These are phyloP conservation scores for Alternaria triticina DNA, from an alignment of 2,329 filamentous ascomycete genomes.

Conservation along the genomic window DNA sequence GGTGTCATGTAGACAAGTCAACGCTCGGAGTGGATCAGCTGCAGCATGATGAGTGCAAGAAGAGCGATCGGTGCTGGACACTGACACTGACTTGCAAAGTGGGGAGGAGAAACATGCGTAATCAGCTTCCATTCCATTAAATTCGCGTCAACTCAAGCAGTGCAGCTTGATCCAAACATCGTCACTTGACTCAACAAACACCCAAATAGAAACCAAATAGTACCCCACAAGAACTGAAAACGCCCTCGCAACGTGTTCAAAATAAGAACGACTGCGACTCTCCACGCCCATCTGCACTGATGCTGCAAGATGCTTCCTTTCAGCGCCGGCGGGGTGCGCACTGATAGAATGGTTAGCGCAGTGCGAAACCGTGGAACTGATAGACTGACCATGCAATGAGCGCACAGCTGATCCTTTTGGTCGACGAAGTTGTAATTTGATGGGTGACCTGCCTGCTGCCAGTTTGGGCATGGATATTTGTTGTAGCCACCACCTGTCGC, in stretches of 20 bases:
- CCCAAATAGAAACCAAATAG: not conserved
- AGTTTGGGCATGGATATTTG: slow-evolving; percentile 29
- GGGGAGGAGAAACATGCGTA: not conserved
- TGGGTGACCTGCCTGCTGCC: slow-evolving; percentile 27
- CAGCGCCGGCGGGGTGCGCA: slow-evolving; percentile 29
- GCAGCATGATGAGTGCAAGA: not conserved
- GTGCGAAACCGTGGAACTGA: slow-evolving; percentile 14
- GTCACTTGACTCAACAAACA: not conserved
- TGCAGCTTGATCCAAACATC: not conserved
- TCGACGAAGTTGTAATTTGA: slow-evolving; percentile 26
- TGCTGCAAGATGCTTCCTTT: not conserved
- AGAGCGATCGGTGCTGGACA: not conserved
- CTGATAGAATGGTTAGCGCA: slow-evolving; percentile 26
- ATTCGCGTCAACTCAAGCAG: not conserved
- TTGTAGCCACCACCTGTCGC: slow-evolving; percentile 31
- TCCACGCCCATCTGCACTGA: not conserved
- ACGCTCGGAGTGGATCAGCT: not conserved
- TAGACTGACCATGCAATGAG: slow-evolving; percentile 32
- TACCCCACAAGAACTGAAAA: not conserved
- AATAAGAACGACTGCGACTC: not conserved
- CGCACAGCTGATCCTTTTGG: slow-evolving; percentile 25
- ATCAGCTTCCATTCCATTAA: slow-evolving; percentile 10
- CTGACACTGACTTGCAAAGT: not conserved
- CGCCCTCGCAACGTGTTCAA: not conserved
- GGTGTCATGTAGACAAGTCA: not conserved